These are phyloP conservation scores for Boletus subparvulus DNA, from an alignment of 768 basidiomycete species.

Conservation along the genomic window DNA sequence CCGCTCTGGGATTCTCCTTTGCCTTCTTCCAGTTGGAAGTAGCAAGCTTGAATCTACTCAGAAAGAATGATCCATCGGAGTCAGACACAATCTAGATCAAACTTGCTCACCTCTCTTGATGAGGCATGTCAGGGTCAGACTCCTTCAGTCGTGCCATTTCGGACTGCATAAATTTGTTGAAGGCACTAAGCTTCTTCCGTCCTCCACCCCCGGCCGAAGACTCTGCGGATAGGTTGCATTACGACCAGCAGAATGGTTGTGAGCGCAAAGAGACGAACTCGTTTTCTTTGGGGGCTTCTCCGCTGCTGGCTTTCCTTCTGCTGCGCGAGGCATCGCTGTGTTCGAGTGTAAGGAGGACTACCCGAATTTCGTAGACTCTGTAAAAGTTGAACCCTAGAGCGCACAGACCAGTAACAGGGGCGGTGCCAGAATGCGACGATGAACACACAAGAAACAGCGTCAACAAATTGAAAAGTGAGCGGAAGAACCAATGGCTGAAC, in stretches of 20 bases:
- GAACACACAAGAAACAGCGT: background rate
- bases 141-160: conserved; percentile 81
- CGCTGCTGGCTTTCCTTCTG: conserved; percentile 38
- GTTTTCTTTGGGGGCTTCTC: conserved; percentile 55
- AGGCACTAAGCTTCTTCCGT: conserved; percentile 65
- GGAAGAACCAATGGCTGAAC: background rate
- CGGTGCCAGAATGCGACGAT: conserved; percentile 11
- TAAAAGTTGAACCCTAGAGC: conserved; percentile 19
- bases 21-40: conserved; percentile 77
- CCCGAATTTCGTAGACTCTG: conserved; percentile 9
- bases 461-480: conserved; percentile 6
- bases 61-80: conserved; percentile 2
- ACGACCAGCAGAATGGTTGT: conserved; percentile 15
- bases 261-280: conserved; percentile 38
- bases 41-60: conserved; percentile 64
- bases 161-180: conserved; percentile 79
- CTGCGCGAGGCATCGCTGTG: conserved; percentile 41
- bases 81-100: background rate
- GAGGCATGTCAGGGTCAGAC: conserved; percentile 65
- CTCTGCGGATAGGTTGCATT: conserved; percentile 40
- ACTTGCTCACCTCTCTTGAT: conserved; percentile 63
- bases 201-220: conserved; percentile 49
- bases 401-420: conserved; percentile 35
- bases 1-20: conserved; percentile 59
- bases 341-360: conserved; percentile 11